Evolutionary conservation across 352 stramenopile species (phyloP).

Genomic region (Globisporangium ultimum): DNA sequence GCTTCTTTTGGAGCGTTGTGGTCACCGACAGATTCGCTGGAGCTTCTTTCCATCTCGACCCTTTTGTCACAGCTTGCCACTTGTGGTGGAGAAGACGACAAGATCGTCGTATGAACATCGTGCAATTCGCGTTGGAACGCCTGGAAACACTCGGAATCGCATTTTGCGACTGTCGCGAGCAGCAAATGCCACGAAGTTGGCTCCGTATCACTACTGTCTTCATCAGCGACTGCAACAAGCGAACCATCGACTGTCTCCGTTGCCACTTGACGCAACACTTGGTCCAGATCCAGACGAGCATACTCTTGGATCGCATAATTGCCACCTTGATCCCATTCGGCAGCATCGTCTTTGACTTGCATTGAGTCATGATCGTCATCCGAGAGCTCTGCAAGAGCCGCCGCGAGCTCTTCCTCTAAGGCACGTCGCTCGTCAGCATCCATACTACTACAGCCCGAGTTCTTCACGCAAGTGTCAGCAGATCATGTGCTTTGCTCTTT

Average conservation of each 20-base stretch:
- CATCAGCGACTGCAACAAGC: not conserved
- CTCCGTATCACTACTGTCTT: not conserved
- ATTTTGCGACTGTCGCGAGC: constrained; percentile 30
- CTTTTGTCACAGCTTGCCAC: too few species aligned
- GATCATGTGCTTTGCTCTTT: too few species aligned
- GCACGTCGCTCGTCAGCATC: constrained; percentile 40
- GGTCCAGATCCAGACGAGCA: constrained; percentile 31
- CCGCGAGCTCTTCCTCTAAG: constrained; percentile 42
- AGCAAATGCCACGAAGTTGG: constrained; percentile 28
- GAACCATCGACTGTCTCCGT: not conserved
- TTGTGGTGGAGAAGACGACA: not conserved
- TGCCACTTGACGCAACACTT: constrained; percentile 15
- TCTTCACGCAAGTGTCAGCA: not conserved
- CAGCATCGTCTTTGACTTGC: not conserved
- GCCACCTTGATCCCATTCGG: not conserved
- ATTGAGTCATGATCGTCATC: constrained; percentile 2
- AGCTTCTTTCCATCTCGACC: too few species aligned
- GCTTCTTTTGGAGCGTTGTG: too few species aligned
- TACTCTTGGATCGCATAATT: constrained; percentile 14
- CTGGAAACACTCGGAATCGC: constrained; percentile 39
- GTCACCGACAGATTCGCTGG: too few species aligned
- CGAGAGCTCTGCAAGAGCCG: constrained; percentile 27
- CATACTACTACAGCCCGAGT: constrained; percentile 5
- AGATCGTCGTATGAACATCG: constrained; percentile 24
- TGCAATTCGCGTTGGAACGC: constrained; percentile 24